Evolutionary conservation across 768 basidiomycete species (phyloP), one percentile per base, ranked within the genome.

Genomic region (Psilocybe sp.): DNA sequence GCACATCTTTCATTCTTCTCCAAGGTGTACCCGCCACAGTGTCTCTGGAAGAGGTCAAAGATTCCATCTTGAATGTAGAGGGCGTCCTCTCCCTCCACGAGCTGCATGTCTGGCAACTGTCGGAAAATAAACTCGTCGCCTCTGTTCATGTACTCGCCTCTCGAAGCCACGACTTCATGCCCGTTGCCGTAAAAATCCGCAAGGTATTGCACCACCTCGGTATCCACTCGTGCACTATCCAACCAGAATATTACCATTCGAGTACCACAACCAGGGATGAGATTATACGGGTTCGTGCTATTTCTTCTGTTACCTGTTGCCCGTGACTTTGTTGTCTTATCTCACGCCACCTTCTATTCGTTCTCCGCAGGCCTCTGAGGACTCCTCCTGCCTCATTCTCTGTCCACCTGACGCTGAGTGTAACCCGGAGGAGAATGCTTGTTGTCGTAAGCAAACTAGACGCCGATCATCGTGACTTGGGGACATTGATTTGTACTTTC

Each of bases 61-160:
- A 74, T 14, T 83, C 88, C 4, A 96, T 99, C 49, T 74, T 89
- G 12, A 72, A 71, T 3, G 89, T 98, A 19, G 78, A 87, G 3
- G 96, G 97, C 42, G 97, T 95, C 20, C 69, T 85, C 44, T 89
- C 89, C 18, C 59, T 98, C 23, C 97, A 98, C 60, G 92, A 98
- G 64, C 77, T 99, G 20, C 97, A 99, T 69, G 83, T 98, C 46
- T 99, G 97, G 97, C 93, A 96, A 61, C 80, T 99, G 41, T 95
- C 92, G 10, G 97, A 99, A 69, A 84, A 81, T 49, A 98, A 97
- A 65, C 84, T 94, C 47, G 88, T 99, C 39, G 95, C 95, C 9
- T 95, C 91, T 2, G 96, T 99, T 20, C 97, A 99, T 68, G 92
- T 99, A 42, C 80, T 90, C 58, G 84, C 93, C 6, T 84, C 84